Percentiles rank a stretch among this genome's conserved stretches.
Conservation (phyloP, 306 rosid genomes). For the Vigna hirtella region DNA sequence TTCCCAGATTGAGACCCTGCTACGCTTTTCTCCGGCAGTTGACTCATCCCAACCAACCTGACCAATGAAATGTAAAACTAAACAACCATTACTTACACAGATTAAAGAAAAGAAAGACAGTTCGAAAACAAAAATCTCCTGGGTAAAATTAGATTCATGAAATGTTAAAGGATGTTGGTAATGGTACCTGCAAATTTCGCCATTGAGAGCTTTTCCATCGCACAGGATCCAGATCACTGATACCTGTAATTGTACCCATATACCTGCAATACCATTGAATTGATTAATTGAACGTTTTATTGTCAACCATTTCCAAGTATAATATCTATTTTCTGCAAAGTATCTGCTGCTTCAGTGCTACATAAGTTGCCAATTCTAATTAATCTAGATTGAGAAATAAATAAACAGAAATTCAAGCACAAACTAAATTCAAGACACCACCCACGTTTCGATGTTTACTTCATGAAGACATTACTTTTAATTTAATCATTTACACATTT, state of each 20-base stretch:
- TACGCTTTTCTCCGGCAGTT: conserved; percentile 88
- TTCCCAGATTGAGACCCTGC: conserved; percentile 95
- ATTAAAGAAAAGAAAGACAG: not conserved
- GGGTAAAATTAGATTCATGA: not conserved
- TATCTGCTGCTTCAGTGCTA: not conserved
- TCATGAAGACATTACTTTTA: conserved; percentile 24
- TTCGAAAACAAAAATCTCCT: not conserved
- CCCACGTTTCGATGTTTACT: conserved; percentile 27
- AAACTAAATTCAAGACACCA: conserved; percentile 12
- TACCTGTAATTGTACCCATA: conserved; percentile 97
- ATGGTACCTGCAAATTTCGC: conserved; percentile 90
- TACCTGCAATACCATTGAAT: conserved; percentile 64
- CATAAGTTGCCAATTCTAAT: not conserved
- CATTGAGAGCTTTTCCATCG: conserved; percentile 98
- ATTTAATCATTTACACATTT: conserved; percentile 9
- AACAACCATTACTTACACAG: not conserved
- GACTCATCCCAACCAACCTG: conserved; percentile 99
- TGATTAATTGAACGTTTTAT: not conserved
- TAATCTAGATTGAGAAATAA: conserved; percentile 28
- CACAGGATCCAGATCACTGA: conserved; percentile 87
- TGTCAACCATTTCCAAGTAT: conserved; percentile 19
- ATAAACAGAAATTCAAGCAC: conserved; percentile 9
- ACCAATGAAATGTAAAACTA: conserved; percentile 16
- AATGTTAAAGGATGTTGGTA: conserved; percentile 20
- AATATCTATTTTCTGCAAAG: conserved; percentile 11